phyloP scores from a whole-genome alignment of 2,329 filamentous ascomycete species.

The Exophiala sideris region DNA sequence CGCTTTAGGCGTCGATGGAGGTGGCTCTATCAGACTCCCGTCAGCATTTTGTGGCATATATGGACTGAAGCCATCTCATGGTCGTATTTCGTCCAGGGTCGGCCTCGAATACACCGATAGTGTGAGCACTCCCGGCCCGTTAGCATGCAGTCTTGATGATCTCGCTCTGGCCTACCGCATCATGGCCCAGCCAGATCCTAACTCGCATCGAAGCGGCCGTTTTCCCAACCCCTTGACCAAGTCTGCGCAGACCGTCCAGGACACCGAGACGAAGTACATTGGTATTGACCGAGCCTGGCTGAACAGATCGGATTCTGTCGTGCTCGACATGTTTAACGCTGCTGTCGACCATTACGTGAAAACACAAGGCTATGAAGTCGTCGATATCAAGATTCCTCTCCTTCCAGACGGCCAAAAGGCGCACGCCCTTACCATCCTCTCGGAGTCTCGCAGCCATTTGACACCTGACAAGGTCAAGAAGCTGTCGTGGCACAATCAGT shows the following conservation, averaged over 20 bases:
- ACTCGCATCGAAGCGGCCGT: conserved; percentile 37
- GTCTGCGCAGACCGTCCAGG: conserved; percentile 27
- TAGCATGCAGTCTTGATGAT: conserved; percentile 72
- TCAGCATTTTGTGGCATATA: conserved; percentile 74
- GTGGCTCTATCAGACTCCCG: conserved; percentile 72
- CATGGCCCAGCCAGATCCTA: conserved; percentile 69
- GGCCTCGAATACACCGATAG: conserved; percentile 58
- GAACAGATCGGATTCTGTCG: conserved; percentile 61
- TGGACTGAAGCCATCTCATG: conserved; percentile 75
- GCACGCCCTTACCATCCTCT: conserved; percentile 73
- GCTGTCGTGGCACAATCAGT: conserved; percentile 29
- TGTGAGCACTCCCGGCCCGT: conserved; percentile 68
- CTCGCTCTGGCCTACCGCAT: conserved; percentile 77
- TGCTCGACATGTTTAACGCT: conserved; percentile 59
- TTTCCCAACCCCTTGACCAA: conserved; percentile 52
- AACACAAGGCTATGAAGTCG: conserved; percentile 40
- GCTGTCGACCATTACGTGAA: conserved; percentile 55
- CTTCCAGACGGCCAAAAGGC: conserved; percentile 70
- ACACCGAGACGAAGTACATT: conserved; percentile 55
- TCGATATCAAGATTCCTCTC: conserved; percentile 52
- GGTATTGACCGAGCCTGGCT: conserved; percentile 70
- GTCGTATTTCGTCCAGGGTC: conserved; percentile 58
- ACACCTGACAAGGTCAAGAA: conserved; percentile 42
- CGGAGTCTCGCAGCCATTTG: conserved; percentile 60
- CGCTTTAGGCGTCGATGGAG: conserved; percentile 70